These are phyloP conservation scores for Hylodesmum podocarpum DNA, from an alignment of 306 rosid species.

Conservation along the genomic window DNA sequence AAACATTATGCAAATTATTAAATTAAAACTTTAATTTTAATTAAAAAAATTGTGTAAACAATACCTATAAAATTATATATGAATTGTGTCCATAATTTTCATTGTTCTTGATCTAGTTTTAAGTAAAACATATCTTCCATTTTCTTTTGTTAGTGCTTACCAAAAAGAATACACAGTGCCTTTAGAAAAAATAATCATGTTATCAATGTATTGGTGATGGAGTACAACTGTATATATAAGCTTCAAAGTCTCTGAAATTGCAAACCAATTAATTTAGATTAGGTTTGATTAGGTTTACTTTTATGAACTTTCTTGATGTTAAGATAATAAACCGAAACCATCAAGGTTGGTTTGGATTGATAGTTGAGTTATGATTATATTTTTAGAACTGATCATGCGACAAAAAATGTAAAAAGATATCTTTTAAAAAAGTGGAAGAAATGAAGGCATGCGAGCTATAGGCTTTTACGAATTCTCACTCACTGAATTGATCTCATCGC, in stretches of 20 bases:
- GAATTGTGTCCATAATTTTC: no score
- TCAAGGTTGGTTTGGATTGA: no score
- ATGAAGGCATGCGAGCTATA: background rate
- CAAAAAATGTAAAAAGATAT: background rate
- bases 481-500: background rate
- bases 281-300: no score
- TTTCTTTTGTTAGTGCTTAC: no score
- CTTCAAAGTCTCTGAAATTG: background rate
- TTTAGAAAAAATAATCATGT: background rate
- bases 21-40: no score
- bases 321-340: background rate
- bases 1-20: no score
- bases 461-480: background rate
- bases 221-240: background rate
- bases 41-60: no score
- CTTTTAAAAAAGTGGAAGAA: background rate
- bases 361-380: background rate
- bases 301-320: background rate
- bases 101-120: no score
- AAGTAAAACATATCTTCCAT: background rate
- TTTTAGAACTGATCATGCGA: background rate
- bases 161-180: background rate
- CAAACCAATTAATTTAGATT: background rate
- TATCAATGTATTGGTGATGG: background rate
- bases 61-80: no score